Evolutionary conservation across 805 yeast genomes (phyloP).

Genomic region (Wickerhamomyces hampshirensis): DNA sequence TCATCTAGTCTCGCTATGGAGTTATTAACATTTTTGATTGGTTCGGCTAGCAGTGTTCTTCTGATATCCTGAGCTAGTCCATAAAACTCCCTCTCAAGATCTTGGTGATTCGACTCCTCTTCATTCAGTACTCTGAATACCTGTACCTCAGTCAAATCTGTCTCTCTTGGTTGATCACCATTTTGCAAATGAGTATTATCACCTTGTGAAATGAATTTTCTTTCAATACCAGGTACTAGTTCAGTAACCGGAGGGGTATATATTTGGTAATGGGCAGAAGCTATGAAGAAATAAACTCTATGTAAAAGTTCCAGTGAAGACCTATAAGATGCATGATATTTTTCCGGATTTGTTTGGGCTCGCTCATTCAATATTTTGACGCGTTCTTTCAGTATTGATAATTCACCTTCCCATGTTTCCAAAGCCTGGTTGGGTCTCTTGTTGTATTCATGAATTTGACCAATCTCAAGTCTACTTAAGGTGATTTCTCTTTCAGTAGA

Average conservation of each 20-base stretch:
- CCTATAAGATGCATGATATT: constrained; percentile 27
- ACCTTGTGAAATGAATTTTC: constrained; percentile 8
- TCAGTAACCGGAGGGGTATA: constrained; percentile 29
- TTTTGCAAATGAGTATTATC: constrained; percentile 13
- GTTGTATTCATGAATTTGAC: constrained; percentile 60
- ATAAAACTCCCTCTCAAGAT: constrained; percentile 49
- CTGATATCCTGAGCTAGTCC: constrained; percentile 59
- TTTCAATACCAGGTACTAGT: constrained; percentile 25
- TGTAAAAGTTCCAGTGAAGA: constrained; percentile 60
- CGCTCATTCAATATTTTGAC: constrained; percentile 6
- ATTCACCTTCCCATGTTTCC: constrained; percentile 36
- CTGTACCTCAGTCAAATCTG: constrained; percentile 25
- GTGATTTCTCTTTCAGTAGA: constrained; percentile 45
- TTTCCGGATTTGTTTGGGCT: constrained; percentile 19
- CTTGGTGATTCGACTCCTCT: constrained; percentile 34
- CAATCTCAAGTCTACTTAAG: constrained; percentile 48
- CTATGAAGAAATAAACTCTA: constrained; percentile 72
- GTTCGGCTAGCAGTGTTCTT: constrained; percentile 39
- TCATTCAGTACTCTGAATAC: constrained; percentile 18
- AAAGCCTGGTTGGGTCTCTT: constrained; percentile 50
- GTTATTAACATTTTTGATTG: constrained; percentile 20
- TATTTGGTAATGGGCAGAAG: constrained; percentile 63
- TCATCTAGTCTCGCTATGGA: constrained; percentile 5
- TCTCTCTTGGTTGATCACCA: not conserved
- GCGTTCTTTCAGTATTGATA: constrained; percentile 7